Base-by-base conservation (phyloP, 73 alveolate species). In the Paramecium pentaurelia region DNA sequence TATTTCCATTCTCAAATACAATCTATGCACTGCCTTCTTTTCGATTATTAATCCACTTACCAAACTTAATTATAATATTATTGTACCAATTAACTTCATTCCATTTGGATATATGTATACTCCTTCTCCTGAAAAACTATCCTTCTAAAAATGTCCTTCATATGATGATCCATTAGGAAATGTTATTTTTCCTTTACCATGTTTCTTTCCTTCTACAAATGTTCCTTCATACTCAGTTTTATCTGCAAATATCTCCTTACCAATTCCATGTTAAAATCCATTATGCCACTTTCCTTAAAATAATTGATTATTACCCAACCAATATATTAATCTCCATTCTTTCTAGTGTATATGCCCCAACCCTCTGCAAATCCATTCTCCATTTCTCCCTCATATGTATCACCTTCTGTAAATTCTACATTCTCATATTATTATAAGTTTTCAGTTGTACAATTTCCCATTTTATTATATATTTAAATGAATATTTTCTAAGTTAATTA, bases 81-180 rank as follows among this genome's bases (percentile, higher is more conserved):
- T 54, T 16, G 12, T 54, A 54, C 32, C 68, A 54, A 54, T 16
- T n/a, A 54, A 54, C 8, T 54, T 54, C 68, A 54, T 54, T 2
- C 68, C 32, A n/a, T 54, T 54, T 16, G 68, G 32, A 18, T 54
- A 54, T 47, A 47, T 47, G 60, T 47, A 47, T 9, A 47, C 60
- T 11, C 77, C 77, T n/a, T 27, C 40, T 8, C 77, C 77, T 20
- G 14, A 22, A 6, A 60, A 27, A 60, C 36, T 27, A 60, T 60
- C 77, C 14, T 60, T 18, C 20, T 60, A 27, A 30, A 60, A 60
- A 8, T 60, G 2, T 60, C 98, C 98, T 71, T 84, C 91, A 71
- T 95, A 95, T 71, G 90, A 93, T 16, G 94, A 92, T 28, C 97
- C 97, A 77, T 94, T 92, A 11, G 92, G 94, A 86, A 93, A 95